Percentiles rank a stretch among this genome's conserved stretches.
Conservation (phyloP, 129 eudicot species). For the Tanacetum coccineum region DNA sequence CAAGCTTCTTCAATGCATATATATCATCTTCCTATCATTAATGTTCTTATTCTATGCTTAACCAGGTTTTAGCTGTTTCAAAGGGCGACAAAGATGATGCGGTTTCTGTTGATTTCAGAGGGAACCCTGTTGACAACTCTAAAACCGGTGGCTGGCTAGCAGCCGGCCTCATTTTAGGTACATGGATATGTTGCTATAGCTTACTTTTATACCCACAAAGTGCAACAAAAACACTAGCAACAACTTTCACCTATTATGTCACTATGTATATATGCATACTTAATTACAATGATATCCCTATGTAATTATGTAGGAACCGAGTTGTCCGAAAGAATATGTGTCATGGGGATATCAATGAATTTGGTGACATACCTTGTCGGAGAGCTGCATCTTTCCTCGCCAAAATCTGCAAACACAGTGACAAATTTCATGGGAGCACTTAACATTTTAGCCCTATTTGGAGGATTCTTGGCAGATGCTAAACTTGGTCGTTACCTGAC, state of each 20-base stretch:
- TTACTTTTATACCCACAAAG: neutral
- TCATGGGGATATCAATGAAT: constrained; percentile 95
- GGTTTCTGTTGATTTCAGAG: constrained; percentile 53
- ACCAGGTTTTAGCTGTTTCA: constrained; percentile 53
- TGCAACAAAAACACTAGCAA: neutral
- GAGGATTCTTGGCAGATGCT: constrained; percentile 95
- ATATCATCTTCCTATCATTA: constrained; percentile 9
- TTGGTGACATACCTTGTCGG: constrained; percentile 90
- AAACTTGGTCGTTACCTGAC: constrained; percentile 88
- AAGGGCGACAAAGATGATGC: constrained; percentile 45
- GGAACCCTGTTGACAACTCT: constrained; percentile 77
- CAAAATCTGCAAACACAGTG: constrained; percentile 87
- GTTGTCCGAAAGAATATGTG: constrained; percentile 83
- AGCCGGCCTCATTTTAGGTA: constrained; percentile 95
- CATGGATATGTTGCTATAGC: neutral
- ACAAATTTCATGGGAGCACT: constrained; percentile 97
- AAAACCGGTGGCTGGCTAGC: constrained; percentile 97
- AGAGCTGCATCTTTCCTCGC: constrained; percentile 71
- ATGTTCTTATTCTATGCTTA: constrained; percentile 5
- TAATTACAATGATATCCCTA: neutral
- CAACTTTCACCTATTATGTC: neutral
- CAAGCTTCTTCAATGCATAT: neutral
- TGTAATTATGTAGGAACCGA: constrained; percentile 57
- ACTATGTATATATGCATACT: neutral
- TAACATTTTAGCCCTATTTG: constrained; percentile 76